Percentiles rank a stretch among this genome's conserved stretches.
Evolutionary conservation across 108 stramenopile genomes (phyloP).

Genomic region (Pseudonitzschia multistriata): DNA sequence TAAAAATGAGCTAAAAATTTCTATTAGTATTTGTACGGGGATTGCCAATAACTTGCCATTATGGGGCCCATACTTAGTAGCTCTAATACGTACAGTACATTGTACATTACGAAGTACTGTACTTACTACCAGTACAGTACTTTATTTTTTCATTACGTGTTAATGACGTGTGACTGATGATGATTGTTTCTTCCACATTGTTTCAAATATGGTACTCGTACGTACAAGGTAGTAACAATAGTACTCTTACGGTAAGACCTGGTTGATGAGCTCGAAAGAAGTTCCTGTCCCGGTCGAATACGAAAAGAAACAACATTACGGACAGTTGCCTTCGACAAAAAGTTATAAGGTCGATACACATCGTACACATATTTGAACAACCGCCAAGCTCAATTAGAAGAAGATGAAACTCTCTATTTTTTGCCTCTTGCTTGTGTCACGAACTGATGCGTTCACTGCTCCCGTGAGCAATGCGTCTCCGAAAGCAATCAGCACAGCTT

Average conservation of each 20-base stretch:
- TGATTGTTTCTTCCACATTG: background rate
- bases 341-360: background rate
- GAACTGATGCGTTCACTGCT: conserved; percentile 20
- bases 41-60: too few relatives aligned
- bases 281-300: background rate
- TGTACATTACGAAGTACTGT: too few relatives aligned
- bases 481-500: background rate
- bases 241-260: background rate
- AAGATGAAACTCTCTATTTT: conserved; percentile 32
- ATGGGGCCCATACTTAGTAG: too few relatives aligned
- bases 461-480: conserved; percentile 1
- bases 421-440: conserved; percentile 8
- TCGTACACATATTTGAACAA: too few relatives aligned
- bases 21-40: too few relatives aligned
- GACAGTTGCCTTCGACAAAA: too few relatives aligned
- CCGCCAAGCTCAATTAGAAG: too few relatives aligned
- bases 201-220: too few relatives aligned
- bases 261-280: background rate
- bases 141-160: too few relatives aligned
- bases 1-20: too few relatives aligned
- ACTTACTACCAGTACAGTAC: too few relatives aligned
- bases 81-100: too few relatives aligned
- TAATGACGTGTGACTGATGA: background rate
- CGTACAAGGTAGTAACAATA: background rate
- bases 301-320: background rate